Percentiles rank a stretch among this genome's conserved stretches.
phyloP scores from a whole-genome alignment of 108 stramenopile species.

The Skeletonema tropicum region DNA sequence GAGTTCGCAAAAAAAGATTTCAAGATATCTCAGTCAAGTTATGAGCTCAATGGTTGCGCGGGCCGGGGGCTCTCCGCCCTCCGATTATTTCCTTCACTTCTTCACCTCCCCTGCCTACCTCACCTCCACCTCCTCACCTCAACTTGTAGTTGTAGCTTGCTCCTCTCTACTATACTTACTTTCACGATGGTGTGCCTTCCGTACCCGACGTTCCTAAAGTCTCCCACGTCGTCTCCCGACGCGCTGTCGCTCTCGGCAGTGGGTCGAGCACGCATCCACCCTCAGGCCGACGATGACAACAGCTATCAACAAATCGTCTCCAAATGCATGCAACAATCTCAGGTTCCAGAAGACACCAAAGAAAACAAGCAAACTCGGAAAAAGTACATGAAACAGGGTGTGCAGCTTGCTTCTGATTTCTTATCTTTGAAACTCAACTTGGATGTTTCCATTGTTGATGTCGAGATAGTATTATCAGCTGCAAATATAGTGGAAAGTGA shows the following conservation, averaged over 20 bases:
- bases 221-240: constrained; percentile 28
- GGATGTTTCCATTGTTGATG: constrained; percentile 78
- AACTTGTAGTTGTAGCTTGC: too few relatives aligned
- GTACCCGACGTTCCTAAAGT: constrained; percentile 67
- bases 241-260: constrained; percentile 34
- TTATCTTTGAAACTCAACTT: constrained; percentile 57
- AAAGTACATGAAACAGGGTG: constrained; percentile 80
- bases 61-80: too few relatives aligned
- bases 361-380: constrained; percentile 69
- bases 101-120: too few relatives aligned
- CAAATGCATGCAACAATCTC: constrained; percentile 56
- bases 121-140: too few relatives aligned
- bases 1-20: too few relatives aligned
- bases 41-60: too few relatives aligned
- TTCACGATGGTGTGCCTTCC: constrained; percentile 61
- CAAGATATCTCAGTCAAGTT: too few relatives aligned
- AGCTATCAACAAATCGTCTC: constrained; percentile 58
- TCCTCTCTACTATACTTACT: too few relatives aligned
- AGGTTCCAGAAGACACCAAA: constrained; percentile 33
- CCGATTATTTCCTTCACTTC: too few relatives aligned
- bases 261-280: constrained; percentile 44
- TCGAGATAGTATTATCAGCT: constrained; percentile 62
- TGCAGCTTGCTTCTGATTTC: constrained; percentile 67
- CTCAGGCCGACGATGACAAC: constrained; percentile 12
- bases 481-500: constrained; percentile 58